Evolutionary conservation across 1,284 basidiomycete species (phyloP).

Genomic region (Ustilago trichophora): DNA sequence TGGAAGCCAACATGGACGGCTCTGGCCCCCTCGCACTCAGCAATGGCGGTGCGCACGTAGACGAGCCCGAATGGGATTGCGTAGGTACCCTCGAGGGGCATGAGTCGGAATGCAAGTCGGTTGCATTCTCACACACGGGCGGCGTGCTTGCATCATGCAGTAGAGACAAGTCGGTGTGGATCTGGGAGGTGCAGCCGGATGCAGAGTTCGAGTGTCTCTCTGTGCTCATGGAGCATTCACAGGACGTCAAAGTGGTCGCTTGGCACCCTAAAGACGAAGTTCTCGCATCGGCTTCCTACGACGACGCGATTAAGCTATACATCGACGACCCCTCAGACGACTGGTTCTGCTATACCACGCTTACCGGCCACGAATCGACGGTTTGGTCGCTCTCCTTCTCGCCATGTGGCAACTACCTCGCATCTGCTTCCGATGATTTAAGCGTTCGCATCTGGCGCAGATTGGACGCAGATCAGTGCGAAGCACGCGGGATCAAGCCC

Average conservation of each 20-base stretch:
- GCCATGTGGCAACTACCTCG: conserved; percentile 82
- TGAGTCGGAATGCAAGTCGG: conserved; percentile 96
- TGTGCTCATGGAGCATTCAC: conserved; percentile 95
- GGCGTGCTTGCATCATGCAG: conserved; percentile 88
- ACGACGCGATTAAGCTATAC: conserved; percentile 94
- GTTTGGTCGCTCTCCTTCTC: conserved; percentile 88
- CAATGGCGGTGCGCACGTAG: conserved; percentile 63
- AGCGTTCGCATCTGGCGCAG: conserved; percentile 73
- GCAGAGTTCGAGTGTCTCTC: conserved; percentile 84
- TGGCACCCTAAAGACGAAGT: conserved; percentile 97
- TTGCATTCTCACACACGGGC: conserved; percentile 82
- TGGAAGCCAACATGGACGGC: conserved; percentile 2
- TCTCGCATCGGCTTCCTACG: conserved; percentile 95
- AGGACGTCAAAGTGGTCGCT: conserved; percentile 93
- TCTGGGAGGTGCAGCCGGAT: conserved; percentile 92
- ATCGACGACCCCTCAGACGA: conserved; percentile 93
- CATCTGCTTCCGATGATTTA: conserved; percentile 79
- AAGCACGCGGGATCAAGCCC: conserved; percentile 51
- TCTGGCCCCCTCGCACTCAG: conserved; percentile 60
- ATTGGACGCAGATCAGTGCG: conserved; percentile 59
- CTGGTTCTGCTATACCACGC: conserved; percentile 87
- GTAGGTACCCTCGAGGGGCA: conserved; percentile 89
- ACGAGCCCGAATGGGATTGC: conserved; percentile 75
- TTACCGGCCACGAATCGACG: conserved; percentile 80
- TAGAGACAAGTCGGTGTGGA: conserved; percentile 96